Percentiles rank a stretch among this genome's conserved stretches.
These are phyloP conservation scores for Sarocladium oryzae DNA, from an alignment of 2,329 filamentous ascomycete genomes.

Conservation along the genomic window DNA sequence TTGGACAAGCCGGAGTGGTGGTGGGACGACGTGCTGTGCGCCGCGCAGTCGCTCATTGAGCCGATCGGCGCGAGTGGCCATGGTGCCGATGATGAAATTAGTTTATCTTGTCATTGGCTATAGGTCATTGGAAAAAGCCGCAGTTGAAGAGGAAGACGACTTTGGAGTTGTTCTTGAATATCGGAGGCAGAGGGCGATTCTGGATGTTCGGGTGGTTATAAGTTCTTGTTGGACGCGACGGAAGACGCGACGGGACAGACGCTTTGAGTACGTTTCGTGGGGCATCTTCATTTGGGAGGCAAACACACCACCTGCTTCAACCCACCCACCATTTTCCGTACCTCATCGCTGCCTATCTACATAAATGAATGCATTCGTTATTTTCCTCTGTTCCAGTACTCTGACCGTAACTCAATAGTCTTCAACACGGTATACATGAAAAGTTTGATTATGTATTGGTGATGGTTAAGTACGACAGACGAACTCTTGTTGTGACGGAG, in stretches of 20 bases:
- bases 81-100: conserved; percentile 8
- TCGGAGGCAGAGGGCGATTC: neutral
- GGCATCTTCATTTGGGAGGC: neutral
- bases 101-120: neutral
- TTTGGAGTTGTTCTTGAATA: neutral
- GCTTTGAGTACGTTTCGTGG: neutral
- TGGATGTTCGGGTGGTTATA: neutral
- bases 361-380: too few relatives aligned
- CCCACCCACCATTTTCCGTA: too few relatives aligned
- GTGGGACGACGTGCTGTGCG: conserved; percentile 43
- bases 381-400: too few relatives aligned
- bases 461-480: too few relatives aligned
- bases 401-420: too few relatives aligned
- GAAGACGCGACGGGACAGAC: neutral
- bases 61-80: conserved; percentile 45
- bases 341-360: too few relatives aligned
- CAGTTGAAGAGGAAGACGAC: too few relatives aligned
- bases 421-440: too few relatives aligned
- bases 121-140: too few relatives aligned
- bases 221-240: neutral
- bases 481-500: too few relatives aligned
- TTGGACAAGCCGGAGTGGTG: neutral
- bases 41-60: conserved; percentile 60
- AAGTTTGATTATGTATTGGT: too few relatives aligned
- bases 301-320: neutral